A percentile compares a stretch with the other conserved stretches of the same genome.
These are phyloP conservation scores for Xylaria acuta DNA, from an alignment of 495 filamentous ascomycete species.

Conservation along the genomic window DNA sequence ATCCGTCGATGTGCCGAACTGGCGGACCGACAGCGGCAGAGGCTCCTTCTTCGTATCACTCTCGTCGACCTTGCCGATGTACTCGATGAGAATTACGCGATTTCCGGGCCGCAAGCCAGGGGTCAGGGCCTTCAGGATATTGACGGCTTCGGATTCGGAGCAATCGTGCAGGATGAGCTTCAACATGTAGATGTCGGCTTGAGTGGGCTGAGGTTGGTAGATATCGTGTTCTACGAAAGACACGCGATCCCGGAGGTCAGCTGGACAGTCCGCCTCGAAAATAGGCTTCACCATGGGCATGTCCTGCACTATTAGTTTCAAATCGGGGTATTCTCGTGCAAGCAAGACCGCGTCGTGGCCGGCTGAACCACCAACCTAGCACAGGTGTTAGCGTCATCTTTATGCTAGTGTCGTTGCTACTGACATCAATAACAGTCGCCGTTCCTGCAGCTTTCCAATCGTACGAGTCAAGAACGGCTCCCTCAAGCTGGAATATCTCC, in stretches of 20 bases:
- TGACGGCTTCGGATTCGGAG: constrained; percentile 49
- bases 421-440: constrained; percentile 44
- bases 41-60: constrained; percentile 28
- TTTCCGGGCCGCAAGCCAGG: constrained; percentile 48
- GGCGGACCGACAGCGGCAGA: constrained; percentile 34
- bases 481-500: constrained; percentile 40
- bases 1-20: constrained; percentile 39
- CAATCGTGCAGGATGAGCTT: constrained; percentile 63
- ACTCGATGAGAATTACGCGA: constrained; percentile 55
- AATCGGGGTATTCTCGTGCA: constrained; percentile 39
- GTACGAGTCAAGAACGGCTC: constrained; percentile 35
- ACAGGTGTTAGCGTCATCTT: constrained; percentile 22
- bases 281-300: constrained; percentile 36
- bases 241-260: constrained; percentile 45
- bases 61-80: constrained; percentile 41
- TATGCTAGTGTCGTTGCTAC: constrained; percentile 12
- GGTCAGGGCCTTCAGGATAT: constrained; percentile 51
- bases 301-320: constrained; percentile 47
- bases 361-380: constrained; percentile 38
- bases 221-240: constrained; percentile 57
- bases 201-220: constrained; percentile 54
- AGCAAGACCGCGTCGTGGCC: constrained; percentile 38
- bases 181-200: constrained; percentile 62
- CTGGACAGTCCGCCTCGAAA: constrained; percentile 37
- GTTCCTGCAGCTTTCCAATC: constrained; percentile 41